phyloP scores from a whole-genome alignment of 2,329 filamentous ascomycete genomes.

The Orbilia brochopaga region DNA sequence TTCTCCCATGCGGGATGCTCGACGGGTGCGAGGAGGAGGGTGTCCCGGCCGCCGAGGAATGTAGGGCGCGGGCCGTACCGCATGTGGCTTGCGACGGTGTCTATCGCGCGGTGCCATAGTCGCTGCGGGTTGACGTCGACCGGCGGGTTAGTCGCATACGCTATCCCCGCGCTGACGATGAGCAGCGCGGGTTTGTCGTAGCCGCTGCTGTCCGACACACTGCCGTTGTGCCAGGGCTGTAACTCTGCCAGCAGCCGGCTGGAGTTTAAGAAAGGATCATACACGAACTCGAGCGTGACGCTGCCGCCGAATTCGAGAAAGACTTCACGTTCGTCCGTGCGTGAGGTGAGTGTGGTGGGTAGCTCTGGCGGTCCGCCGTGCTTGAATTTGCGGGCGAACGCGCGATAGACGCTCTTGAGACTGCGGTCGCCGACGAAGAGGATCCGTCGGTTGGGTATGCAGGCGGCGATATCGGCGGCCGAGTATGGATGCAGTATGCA shows the following conservation, averaged over 20 bases:
- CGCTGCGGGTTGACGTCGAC: conserved; percentile 51
- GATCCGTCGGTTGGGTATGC: conserved; percentile 63
- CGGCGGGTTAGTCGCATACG: conserved; percentile 61
- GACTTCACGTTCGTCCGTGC: conserved; percentile 60
- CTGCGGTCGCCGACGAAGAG: conserved; percentile 69
- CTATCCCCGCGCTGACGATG: conserved; percentile 64
- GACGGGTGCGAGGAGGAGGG: conserved; percentile 61
- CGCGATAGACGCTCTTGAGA: conserved; percentile 68
- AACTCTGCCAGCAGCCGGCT: conserved; percentile 60
- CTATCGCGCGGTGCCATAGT: conserved; percentile 59
- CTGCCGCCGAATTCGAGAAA: conserved; percentile 56
- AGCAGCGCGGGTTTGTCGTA: conserved; percentile 61
- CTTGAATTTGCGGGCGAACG: conserved; percentile 57
- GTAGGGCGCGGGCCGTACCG: conserved; percentile 42
- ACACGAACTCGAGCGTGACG: conserved; percentile 65
- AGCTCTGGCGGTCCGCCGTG: conserved; percentile 50
- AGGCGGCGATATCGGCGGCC: conserved; percentile 63
- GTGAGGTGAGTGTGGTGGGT: conserved; percentile 57
- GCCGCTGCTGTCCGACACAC: conserved; percentile 6
- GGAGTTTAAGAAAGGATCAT: conserved; percentile 69
- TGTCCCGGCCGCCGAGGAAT: conserved; percentile 53
- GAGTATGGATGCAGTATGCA: conserved; percentile 68
- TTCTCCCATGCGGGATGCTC: conserved; percentile 60
- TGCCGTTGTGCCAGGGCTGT: conserved; percentile 55
- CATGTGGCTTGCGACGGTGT: conserved; percentile 60